These are phyloP conservation scores for Pleurotus tuoliensis DNA, from an alignment of 768 basidiomycete species.

Conservation along the genomic window DNA sequence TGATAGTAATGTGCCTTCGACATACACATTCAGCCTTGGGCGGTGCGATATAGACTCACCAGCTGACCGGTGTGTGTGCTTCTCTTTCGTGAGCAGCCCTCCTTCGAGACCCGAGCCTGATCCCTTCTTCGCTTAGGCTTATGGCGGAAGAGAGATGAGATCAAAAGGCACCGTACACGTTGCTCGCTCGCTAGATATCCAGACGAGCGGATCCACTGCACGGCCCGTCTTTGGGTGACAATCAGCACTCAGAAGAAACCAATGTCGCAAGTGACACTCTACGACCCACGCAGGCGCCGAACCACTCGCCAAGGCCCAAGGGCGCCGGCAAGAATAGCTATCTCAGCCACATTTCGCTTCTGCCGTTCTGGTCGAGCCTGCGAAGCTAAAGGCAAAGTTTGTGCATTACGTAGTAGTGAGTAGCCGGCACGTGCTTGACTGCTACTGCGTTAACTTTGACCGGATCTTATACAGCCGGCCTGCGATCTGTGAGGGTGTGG, in stretches of 20 bases:
- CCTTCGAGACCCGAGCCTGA: not conserved
- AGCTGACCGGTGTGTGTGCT: not conserved
- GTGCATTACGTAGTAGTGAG: not conserved
- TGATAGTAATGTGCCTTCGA: not conserved
- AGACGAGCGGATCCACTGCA: not conserved
- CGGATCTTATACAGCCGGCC: not conserved
- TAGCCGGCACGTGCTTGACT: not conserved
- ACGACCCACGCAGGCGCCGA: constrained; percentile 3
- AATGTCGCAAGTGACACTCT: not conserved
- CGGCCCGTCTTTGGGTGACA: not conserved
- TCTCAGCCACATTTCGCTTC: not conserved
- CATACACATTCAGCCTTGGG: not conserved
- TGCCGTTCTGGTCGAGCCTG: constrained; percentile 3
- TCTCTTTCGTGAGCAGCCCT: not conserved
- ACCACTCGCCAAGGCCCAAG: not conserved
- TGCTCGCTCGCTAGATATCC: not conserved
- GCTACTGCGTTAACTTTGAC: not conserved
- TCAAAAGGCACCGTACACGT: not conserved
- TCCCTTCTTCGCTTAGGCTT: not conserved
- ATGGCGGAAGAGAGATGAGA: not conserved
- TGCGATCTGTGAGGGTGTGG: not conserved
- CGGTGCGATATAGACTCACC: not conserved
- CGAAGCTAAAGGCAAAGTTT: not conserved
- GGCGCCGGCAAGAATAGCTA: not conserved
- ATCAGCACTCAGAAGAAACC: not conserved